Percentiles rank a stretch among this genome's conserved stretches.
Conservation (phyloP, 495 filamentous ascomycete genomes). For the Parathielavia appendiculata region DNA sequence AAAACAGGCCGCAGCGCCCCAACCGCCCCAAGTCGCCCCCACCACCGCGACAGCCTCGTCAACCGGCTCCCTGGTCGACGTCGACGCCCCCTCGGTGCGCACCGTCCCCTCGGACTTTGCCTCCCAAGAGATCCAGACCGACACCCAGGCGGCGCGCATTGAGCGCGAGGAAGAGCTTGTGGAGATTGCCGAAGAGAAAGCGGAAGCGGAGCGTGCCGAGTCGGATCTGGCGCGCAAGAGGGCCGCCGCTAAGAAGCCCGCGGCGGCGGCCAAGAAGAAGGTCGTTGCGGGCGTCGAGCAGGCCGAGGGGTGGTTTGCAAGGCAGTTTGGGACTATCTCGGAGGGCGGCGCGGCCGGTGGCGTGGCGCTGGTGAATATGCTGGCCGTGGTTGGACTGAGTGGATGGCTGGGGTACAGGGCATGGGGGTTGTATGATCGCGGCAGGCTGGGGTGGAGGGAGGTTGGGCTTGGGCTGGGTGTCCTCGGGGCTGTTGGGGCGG, state of each 20-base stretch:
- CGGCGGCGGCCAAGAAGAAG: constrained; percentile 43
- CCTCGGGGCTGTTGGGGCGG: constrained; percentile 35
- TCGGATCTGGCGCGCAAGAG: constrained; percentile 51
- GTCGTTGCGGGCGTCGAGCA: constrained; percentile 16
- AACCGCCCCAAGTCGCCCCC: constrained; percentile 56
- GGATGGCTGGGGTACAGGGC: constrained; percentile 44
- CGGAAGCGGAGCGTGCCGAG: constrained; percentile 38
- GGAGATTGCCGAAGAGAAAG: constrained; percentile 41
- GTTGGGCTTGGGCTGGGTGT: constrained; percentile 59
- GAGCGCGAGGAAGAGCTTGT: constrained; percentile 44
- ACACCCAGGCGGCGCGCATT: constrained; percentile 64
- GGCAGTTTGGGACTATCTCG: constrained; percentile 29
- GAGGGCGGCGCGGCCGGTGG: constrained; percentile 32
- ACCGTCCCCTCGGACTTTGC: constrained; percentile 64
- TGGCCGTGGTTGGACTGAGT: constrained; percentile 42
- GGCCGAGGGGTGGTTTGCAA: constrained; percentile 37
- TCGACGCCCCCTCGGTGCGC: constrained; percentile 66
- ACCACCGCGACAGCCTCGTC: constrained; percentile 51
- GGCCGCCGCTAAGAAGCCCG: constrained; percentile 18
- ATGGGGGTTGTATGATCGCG: constrained; percentile 51
- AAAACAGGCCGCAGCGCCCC: constrained; percentile 56
- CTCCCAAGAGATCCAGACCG: constrained; percentile 61
- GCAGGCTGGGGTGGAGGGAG: constrained; percentile 66
- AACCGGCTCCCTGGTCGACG: constrained; percentile 63
- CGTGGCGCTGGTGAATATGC: constrained; percentile 36